These are phyloP conservation scores for Madurella mycetomatis DNA, from an alignment of 2,329 filamentous ascomycete species.

Conservation along the genomic window DNA sequence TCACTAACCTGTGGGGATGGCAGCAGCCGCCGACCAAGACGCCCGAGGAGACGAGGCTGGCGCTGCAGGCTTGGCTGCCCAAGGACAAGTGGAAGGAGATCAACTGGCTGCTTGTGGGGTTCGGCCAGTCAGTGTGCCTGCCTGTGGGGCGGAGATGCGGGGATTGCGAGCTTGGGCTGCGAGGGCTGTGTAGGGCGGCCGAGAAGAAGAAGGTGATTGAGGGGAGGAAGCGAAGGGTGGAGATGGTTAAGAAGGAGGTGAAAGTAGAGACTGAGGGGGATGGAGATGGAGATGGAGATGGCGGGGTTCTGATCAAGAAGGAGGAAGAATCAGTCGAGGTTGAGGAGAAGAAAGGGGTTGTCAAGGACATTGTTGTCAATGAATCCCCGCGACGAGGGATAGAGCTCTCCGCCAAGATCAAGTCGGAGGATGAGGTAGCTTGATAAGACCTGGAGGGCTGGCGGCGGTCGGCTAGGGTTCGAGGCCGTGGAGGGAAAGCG, in stretches of 20 bases:
- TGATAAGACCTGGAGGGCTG: neutral
- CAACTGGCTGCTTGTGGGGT: conserved; percentile 80
- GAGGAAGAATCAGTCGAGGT: neutral
- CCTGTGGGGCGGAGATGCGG: conserved; percentile 78
- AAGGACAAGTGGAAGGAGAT: conserved; percentile 86
- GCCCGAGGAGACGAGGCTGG: conserved; percentile 75
- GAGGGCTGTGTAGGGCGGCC: conserved; percentile 71
- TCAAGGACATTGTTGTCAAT: too few relatives aligned
- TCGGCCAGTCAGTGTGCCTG: conserved; percentile 82
- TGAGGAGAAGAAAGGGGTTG: too few relatives aligned
- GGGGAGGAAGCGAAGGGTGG: conserved; percentile 47
- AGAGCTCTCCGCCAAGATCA: neutral
- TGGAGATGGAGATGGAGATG: conserved; percentile 19
- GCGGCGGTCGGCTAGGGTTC: neutral
- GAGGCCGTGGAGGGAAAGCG: neutral
- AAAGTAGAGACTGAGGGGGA: conserved; percentile 15
- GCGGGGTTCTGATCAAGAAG: conserved; percentile 3
- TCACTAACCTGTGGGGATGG: conserved; percentile 94
- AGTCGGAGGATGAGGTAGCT: neutral
- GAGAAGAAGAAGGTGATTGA: conserved; percentile 59
- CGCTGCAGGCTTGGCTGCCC: conserved; percentile 78
- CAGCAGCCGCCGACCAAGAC: conserved; percentile 61
- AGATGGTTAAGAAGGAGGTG: conserved; percentile 23
- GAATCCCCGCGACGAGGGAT: too few relatives aligned
- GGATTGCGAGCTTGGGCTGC: conserved; percentile 74